Percentiles rank a stretch among this genome's conserved stretches.
phyloP scores from a whole-genome alignment of 352 stramenopile species.

The Globisporangium camurandrum region DNA sequence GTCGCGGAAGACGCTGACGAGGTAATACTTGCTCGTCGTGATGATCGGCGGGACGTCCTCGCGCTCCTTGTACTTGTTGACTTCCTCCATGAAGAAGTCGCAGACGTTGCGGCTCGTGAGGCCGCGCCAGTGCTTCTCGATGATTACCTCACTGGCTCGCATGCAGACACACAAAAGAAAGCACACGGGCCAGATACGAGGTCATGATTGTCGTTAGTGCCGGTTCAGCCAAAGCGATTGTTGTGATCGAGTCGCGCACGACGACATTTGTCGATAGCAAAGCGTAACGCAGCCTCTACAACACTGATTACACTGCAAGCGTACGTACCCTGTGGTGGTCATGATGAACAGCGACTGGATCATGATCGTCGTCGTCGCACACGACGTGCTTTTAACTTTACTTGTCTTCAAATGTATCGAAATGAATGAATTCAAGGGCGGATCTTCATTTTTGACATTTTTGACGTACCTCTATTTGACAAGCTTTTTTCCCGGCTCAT shows the following conservation, averaged over 20 bases:
- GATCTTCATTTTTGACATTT: no score
- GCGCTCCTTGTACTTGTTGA: constrained; percentile 88
- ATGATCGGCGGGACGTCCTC: constrained; percentile 88
- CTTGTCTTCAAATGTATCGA: no score
- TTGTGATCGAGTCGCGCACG: not conserved
- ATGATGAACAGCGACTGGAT: constrained; percentile 98
- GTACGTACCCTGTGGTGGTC: constrained; percentile 82
- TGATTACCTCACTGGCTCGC: constrained; percentile 89
- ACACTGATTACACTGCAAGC: not conserved
- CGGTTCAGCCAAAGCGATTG: no score
- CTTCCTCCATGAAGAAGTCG: constrained; percentile 97
- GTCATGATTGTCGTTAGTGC: not conserved
- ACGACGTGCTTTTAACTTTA: not conserved
- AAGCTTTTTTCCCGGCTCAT: no score
- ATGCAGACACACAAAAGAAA: constrained; percentile 5
- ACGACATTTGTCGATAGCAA: not conserved
- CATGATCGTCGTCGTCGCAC: constrained; percentile 64
- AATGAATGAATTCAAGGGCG: no score
- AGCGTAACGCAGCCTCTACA: not conserved
- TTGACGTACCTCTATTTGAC: no score
- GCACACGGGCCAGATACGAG: not conserved
- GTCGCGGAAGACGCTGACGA: constrained; percentile 91
- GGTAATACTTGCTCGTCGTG: constrained; percentile 83
- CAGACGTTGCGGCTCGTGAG: constrained; percentile 93
- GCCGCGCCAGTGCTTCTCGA: constrained; percentile 98